Conservation (phyloP, 2,329 filamentous ascomycete species). For the Cordyceps militaris region DNA sequence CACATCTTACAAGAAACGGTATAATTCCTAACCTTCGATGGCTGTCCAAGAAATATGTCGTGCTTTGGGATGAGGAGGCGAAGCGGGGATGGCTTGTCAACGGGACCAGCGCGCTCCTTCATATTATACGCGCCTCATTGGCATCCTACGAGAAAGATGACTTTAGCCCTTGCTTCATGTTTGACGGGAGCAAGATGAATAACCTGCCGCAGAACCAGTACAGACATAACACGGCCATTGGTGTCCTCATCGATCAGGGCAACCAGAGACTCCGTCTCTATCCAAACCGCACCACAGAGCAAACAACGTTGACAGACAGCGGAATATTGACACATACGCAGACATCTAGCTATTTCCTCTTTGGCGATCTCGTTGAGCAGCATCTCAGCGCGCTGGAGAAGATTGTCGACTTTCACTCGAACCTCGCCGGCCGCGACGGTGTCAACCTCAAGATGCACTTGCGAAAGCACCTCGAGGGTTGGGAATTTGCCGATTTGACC, state of each 20-base stretch:
- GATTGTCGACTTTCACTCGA: slow-evolving; percentile 20
- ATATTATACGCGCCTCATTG: slow-evolving; percentile 18
- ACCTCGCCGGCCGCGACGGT: slow-evolving; percentile 13
- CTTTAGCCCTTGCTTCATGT: neutral
- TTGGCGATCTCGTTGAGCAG: slow-evolving; percentile 17
- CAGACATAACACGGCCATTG: neutral
- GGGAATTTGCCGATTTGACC: slow-evolving; percentile 24
- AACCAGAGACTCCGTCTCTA: neutral
- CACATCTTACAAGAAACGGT: neutral
- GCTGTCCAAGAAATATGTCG: slow-evolving; percentile 17
- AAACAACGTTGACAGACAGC: neutral
- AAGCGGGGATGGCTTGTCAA: slow-evolving; percentile 25
- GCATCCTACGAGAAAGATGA: neutral
- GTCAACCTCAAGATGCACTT: slow-evolving; percentile 6
- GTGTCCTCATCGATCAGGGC: neutral
- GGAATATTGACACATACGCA: neutral
- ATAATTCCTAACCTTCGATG: slow-evolving; percentile 15
- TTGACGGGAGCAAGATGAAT: neutral
- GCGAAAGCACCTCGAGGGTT: slow-evolving; percentile 22
- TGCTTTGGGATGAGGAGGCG: slow-evolving; percentile 22
- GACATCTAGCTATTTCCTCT: slow-evolving; percentile 6
- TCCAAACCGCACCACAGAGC: neutral
- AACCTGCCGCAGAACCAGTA: neutral
- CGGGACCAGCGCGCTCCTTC: slow-evolving; percentile 21
- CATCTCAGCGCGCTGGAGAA: slow-evolving; percentile 19